Conservation (phyloP, 2,329 filamentous ascomycete genomes). For the Penicillium sumatraense region DNA sequence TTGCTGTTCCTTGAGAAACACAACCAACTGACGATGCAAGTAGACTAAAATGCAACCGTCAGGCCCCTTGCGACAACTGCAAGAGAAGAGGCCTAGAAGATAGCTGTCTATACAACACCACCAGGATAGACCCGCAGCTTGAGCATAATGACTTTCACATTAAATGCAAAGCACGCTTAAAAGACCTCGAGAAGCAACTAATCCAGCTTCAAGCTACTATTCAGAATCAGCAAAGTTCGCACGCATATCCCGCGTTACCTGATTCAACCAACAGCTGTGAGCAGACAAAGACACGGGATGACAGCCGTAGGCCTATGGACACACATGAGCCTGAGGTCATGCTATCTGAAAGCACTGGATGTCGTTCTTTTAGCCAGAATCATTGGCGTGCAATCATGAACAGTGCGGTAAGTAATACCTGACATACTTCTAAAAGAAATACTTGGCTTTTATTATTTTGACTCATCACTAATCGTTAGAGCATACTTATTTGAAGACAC, state of each 20-base stretch:
- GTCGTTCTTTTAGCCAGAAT: not conserved
- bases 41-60: not conserved
- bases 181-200: not conserved
- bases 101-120: not conserved
- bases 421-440: not conserved
- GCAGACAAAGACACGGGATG: too few relatives aligned
- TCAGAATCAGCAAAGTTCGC: not conserved
- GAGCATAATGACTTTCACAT: not conserved
- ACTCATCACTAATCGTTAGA: too few relatives aligned
- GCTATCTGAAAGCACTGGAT: not conserved
- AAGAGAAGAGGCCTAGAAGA: not conserved
- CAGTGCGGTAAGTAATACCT: not conserved
- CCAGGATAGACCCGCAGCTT: not conserved
- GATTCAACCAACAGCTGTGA: too few relatives aligned
- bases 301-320: too few relatives aligned
- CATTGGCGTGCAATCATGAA: not conserved
- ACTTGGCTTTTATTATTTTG: too few relatives aligned
- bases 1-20: not conserved
- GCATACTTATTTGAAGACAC: not conserved
- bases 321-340: not conserved
- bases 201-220: not conserved
- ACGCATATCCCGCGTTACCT: too few relatives aligned
- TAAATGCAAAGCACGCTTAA: not conserved
- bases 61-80: not conserved
- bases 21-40: not conserved